phyloP scores from a whole-genome alignment of 495 filamentous ascomycete species.

The Friedmanniomyces endolithicus region DNA sequence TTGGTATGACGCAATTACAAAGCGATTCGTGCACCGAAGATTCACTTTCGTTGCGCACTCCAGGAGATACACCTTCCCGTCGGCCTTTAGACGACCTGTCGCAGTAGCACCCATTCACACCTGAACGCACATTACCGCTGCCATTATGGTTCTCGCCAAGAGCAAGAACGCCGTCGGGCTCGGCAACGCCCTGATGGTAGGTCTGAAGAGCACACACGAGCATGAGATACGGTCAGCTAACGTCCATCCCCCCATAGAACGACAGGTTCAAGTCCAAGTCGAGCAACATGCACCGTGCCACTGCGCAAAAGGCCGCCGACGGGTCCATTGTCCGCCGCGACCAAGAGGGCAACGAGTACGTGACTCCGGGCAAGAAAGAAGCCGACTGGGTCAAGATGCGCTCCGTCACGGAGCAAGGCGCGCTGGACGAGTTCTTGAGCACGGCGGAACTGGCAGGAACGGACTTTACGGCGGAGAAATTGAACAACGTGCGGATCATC shows the following conservation, averaged over 20 bases:
- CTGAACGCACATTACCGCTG: not conserved
- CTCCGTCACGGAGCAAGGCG: slow-evolving; percentile 92
- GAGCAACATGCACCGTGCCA: slow-evolving; percentile 38
- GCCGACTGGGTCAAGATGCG: slow-evolving; percentile 92
- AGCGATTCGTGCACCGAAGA: not conserved
- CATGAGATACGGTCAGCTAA: not conserved
- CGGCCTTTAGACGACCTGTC: not conserved
- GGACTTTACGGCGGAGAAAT: slow-evolving; percentile 97
- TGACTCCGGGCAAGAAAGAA: slow-evolving; percentile 49
- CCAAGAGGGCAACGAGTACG: slow-evolving; percentile 22
- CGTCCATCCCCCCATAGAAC: slow-evolving; percentile 31
- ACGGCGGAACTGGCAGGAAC: slow-evolving; percentile 94
- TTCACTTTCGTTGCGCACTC: not conserved
- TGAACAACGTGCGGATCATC: slow-evolving; percentile 97
- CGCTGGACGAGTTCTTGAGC: slow-evolving; percentile 72
- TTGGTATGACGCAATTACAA: not conserved
- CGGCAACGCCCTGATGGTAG: slow-evolving; percentile 68
- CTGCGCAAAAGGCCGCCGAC: slow-evolving; percentile 8
- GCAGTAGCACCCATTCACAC: not conserved
- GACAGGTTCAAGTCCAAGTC: slow-evolving; percentile 85
- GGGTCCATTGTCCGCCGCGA: slow-evolving; percentile 23
- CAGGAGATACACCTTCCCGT: not conserved
- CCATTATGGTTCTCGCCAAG: slow-evolving; percentile 81
- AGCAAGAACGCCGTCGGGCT: slow-evolving; percentile 90
- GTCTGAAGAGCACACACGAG: not conserved